Percentiles rank a stretch among this genome's conserved stretches.
Conservation (phyloP, 1,139 yeast species). For the Debaryomycetaceae sp. region DNA sequence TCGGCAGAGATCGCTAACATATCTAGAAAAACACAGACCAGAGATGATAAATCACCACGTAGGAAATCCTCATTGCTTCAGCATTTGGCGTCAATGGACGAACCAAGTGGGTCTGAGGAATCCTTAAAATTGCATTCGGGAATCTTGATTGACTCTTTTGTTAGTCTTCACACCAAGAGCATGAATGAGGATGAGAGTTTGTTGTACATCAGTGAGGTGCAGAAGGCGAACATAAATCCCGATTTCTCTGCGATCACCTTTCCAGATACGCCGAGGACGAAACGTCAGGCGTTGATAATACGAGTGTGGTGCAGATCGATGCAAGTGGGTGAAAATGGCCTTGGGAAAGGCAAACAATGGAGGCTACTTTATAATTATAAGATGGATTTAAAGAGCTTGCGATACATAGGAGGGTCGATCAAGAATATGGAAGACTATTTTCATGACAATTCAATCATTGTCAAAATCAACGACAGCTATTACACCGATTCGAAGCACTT, state of each 20-base stretch:
- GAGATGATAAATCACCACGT: background rate
- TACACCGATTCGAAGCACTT: conserved; percentile 18
- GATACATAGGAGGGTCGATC: conserved; percentile 10
- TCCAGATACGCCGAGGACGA: conserved; percentile 16
- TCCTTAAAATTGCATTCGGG: conserved; percentile 9
- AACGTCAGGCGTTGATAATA: conserved; percentile 12
- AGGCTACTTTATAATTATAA: conserved; percentile 15
- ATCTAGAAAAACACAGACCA: background rate
- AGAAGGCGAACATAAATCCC: conserved; percentile 22
- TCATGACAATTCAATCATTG: conserved; percentile 21
- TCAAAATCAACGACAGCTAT: conserved; percentile 20
- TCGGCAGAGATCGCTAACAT: background rate
- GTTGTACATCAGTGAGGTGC: conserved; percentile 37
- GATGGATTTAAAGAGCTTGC: conserved; percentile 18
- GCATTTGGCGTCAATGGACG: conserved; percentile 9
- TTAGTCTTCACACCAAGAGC: conserved; percentile 19
- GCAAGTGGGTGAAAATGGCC: conserved; percentile 1
- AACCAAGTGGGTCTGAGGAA: conserved; percentile 10
- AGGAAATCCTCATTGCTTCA: conserved; percentile 10
- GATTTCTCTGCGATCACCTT: conserved; percentile 26
- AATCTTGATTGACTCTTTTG: conserved; percentile 25
- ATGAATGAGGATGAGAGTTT: conserved; percentile 11
- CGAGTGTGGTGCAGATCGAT: conserved; percentile 22
- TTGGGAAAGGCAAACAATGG: conserved; percentile 15
- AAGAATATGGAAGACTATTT: conserved; percentile 17